Base-by-base conservation (phyloP, 1,284 basidiomycete species). In the Sanghuangporus sanghuang region DNA sequence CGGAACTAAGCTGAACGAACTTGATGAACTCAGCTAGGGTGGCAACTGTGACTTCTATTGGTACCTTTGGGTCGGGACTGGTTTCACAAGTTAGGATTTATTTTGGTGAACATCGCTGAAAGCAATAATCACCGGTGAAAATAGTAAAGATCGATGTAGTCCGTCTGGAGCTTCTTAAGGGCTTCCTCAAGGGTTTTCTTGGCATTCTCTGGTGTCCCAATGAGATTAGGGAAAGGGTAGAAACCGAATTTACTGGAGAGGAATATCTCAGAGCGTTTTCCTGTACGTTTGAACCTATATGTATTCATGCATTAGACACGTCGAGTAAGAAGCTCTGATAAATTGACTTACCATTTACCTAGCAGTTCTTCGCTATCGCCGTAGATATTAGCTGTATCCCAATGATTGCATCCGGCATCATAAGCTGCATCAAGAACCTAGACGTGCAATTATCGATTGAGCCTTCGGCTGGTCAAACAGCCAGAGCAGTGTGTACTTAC, bases 1-100 rank as follows among this genome's bases (percentile, higher is more conserved):
- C 1, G 38, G 9, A 36, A 40, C 27, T n/a, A 2, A 32, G 3
- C 27, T 32, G 27, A 18, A 67, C 73, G 57, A 64, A 81, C 81
- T 81, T 83, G 64, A 85, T 82, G 23, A 81, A 75, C 64, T 85
- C 79, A 0, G 79, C 80, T 78, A 86, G 79, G 1, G 78, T 82
- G 0, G 72, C 71, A 1, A 85, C 76, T 0, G 82, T 82, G 48
- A 78, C 76, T 71, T 84, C 82, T 53, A 84, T 82, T 0, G 82
- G 81, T 7, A 75, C 73, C 0, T 68, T 75, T 5, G 68, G 66
- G 64, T 84, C 82, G 8, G 77, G 74, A 14, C 80, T 77, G 69
- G 71, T 60, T 7, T 56, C 62, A 53, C 48, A 67, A 16, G 54
- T 62, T 61, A 23, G 3, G 8, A 44, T 7, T 18, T 3, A 11